These are phyloP conservation scores for Crithidia sp. DNA, from an alignment of 208 protist genomes.

Conservation along the genomic window DNA sequence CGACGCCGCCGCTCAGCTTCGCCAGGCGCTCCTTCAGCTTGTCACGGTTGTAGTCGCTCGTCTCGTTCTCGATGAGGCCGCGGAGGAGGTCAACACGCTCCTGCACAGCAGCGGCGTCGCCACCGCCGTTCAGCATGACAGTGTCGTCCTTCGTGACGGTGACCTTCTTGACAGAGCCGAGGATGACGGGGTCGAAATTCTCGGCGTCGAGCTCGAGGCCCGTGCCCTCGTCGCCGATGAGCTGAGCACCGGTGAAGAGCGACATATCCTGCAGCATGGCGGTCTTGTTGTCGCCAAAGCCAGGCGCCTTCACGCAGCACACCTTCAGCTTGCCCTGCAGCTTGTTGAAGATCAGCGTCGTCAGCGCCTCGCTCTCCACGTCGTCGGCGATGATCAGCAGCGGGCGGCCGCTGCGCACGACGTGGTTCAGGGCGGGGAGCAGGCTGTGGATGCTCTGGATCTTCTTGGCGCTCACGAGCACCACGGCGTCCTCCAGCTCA, in stretches of 20 bases:
- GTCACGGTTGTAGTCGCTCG: conserved; percentile 96
- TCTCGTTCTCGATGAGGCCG: conserved; percentile 82
- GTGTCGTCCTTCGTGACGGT: conserved; percentile 97
- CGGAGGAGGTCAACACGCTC: conserved; percentile 94
- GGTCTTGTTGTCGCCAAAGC: conserved; percentile 99
- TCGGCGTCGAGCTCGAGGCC: conserved; percentile 87
- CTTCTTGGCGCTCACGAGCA: conserved; percentile 97
- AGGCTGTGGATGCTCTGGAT: conserved; percentile 92
- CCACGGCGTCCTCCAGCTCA: conserved; percentile 96
- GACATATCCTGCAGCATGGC: conserved; percentile 98
- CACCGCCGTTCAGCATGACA: conserved; percentile 97
- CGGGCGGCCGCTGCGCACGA: conserved; percentile 82
- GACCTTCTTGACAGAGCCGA: conserved; percentile 87
- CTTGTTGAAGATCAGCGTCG: conserved; percentile 90
- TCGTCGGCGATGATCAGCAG: conserved; percentile 99
- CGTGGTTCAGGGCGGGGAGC: conserved; percentile 93
- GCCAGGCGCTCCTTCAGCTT: conserved; percentile 98
- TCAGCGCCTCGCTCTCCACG: conserved; percentile 97
- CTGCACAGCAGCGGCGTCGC: conserved; percentile 88
- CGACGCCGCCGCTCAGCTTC: conserved; percentile 97
- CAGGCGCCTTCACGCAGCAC: conserved; percentile 97
- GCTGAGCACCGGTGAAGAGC: conserved; percentile 95
- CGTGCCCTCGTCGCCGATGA: conserved; percentile 93
- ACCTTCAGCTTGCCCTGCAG: conserved; percentile 89
- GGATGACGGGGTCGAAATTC: conserved; percentile 76